A percentile compares a stretch with the other conserved stretches of the same genome.
phyloP scores from a whole-genome alignment of 495 filamentous ascomycete species.

The Lasiosphaeria hispida region DNA sequence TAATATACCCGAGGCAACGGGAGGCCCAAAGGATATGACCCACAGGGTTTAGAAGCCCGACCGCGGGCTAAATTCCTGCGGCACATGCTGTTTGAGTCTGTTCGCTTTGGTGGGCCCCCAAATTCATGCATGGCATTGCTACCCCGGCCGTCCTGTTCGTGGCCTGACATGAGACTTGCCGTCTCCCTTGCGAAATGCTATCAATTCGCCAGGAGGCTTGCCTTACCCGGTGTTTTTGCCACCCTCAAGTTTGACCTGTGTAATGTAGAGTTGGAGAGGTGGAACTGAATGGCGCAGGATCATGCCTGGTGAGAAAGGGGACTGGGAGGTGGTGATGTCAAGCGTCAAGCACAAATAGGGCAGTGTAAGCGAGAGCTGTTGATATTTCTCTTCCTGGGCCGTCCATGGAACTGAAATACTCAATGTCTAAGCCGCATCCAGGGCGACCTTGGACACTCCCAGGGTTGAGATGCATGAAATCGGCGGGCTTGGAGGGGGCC shows the following conservation, averaged over 20 bases:
- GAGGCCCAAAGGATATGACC: neutral
- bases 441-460: neutral
- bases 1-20: neutral
- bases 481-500: neutral
- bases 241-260: no score
- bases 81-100: constrained; percentile 23
- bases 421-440: neutral
- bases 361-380: no score
- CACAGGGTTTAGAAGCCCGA: neutral
- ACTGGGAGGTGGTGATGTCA: no score
- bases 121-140: constrained; percentile 20
- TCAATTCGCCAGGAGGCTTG: no score
- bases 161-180: constrained; percentile 3
- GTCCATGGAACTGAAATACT: no score
- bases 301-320: no score
- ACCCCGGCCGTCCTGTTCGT: constrained; percentile 4
- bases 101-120: constrained; percentile 15
- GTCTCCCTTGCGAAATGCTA: neutral
- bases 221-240: no score
- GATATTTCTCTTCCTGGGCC: no score
- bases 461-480: constrained; percentile 19
- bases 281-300: no score
- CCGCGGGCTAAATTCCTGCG: constrained; percentile 19
- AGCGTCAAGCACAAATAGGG: no score
- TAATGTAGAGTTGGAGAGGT: no score